phyloP scores from a whole-genome alignment of 306 rosid genomes.

The Cicer pinnatifidum region DNA sequence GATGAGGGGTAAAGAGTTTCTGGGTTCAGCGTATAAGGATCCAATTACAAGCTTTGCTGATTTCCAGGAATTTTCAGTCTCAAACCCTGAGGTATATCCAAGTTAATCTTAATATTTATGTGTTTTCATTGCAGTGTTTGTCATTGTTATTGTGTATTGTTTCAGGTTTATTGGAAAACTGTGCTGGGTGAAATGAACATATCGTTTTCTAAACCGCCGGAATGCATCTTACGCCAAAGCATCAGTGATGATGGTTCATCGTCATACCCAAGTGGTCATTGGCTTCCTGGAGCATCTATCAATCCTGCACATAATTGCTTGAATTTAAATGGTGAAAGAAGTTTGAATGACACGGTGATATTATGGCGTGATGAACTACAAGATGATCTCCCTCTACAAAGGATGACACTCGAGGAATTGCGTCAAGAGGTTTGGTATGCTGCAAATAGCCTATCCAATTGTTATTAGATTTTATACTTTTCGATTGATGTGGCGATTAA shows the following conservation, averaged over 20 bases:
- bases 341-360: slow-evolving; percentile 66
- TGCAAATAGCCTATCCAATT: slow-evolving; percentile 16
- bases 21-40: slow-evolving; percentile 79
- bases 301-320: slow-evolving; percentile 88
- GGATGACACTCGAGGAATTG: slow-evolving; percentile 70
- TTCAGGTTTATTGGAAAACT: slow-evolving; percentile 82
- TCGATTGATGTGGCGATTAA: slow-evolving; percentile 2
- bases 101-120: slow-evolving; percentile 25
- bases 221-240: slow-evolving; percentile 66
- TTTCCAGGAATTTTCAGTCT: slow-evolving; percentile 80
- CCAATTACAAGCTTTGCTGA: slow-evolving; percentile 78
- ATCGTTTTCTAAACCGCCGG: slow-evolving; percentile 68
- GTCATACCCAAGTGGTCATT: slow-evolving; percentile 68
- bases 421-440: slow-evolving; percentile 85
- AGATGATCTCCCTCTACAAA: slow-evolving; percentile 66
- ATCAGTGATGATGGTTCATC: slow-evolving; percentile 45
- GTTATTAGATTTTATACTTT: background rate
- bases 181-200: slow-evolving; percentile 70
- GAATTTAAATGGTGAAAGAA: slow-evolving; percentile 57
- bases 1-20: slow-evolving; percentile 71
- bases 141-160: slow-evolving; percentile 35
- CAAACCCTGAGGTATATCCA: slow-evolving; percentile 59
- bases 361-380: slow-evolving; percentile 84
- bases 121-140: slow-evolving; percentile 11
- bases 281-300: slow-evolving; percentile 87